Evolutionary conservation across 2,329 filamentous ascomycete genomes (phyloP).

Genomic region (Parafenestella ontariensis): DNA sequence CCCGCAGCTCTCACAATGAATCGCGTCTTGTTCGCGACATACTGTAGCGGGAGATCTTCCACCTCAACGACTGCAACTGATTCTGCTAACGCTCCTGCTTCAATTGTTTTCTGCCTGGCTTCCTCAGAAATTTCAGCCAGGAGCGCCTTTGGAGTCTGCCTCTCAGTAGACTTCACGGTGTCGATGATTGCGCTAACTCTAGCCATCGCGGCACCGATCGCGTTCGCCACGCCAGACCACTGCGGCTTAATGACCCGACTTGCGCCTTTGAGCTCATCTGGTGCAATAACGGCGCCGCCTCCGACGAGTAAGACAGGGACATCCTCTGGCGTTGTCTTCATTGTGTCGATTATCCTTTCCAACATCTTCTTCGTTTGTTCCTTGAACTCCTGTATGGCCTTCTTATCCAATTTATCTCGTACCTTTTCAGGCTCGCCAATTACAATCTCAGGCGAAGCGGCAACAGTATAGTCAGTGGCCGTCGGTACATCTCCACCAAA

Average conservation of each 20-base stretch:
- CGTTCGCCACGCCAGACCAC: conserved; percentile 68
- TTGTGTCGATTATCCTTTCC: conserved; percentile 65
- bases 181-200: conserved; percentile 60
- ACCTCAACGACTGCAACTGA: conserved; percentile 44
- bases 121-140: conserved; percentile 48
- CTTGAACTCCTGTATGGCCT: conserved; percentile 51
- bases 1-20: conserved; percentile 65
- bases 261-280: conserved; percentile 62
- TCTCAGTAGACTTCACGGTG: conserved; percentile 49
- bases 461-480: conserved; percentile 63
- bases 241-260: conserved; percentile 63
- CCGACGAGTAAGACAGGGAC: conserved; percentile 68
- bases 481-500: conserved; percentile 66
- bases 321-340: conserved; percentile 68
- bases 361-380: conserved; percentile 58
- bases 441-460: conserved; percentile 41
- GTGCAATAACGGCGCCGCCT: conserved; percentile 67
- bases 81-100: conserved; percentile 45
- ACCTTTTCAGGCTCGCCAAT: conserved; percentile 55
- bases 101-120: conserved; percentile 48
- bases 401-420: conserved; percentile 40
- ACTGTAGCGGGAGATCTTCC: conserved; percentile 62
- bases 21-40: conserved; percentile 60
- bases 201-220: conserved; percentile 69
- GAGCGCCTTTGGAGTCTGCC: conserved; percentile 40